Evolutionary conservation across 176 grass and related monocot genomes (phyloP).

Genomic region (Bonia amplexicaulis): DNA sequence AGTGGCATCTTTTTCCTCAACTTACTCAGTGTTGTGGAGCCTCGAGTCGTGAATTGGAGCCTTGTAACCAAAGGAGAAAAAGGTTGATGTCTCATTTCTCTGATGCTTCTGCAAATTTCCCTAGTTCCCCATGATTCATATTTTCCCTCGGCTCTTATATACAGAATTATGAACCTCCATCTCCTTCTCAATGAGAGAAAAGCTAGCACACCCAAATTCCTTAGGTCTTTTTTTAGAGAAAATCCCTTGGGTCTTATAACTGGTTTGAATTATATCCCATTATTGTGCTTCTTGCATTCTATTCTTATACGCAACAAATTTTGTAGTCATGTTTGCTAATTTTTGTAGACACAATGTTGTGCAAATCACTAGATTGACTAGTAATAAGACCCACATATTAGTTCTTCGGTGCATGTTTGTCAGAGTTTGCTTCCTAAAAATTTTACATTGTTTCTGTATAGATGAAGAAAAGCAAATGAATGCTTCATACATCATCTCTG

Average conservation of each 20-base stretch:
- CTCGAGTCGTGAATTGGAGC: conserved; percentile 89
- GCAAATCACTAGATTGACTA: conserved; percentile 2
- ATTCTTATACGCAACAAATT: no score
- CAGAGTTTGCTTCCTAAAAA: conserved; percentile 10
- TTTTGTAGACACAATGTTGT: background rate
- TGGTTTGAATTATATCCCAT: background rate
- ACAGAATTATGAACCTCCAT: conserved; percentile 4
- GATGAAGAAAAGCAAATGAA: conserved; percentile 98
- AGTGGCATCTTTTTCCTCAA: conserved; percentile 93
- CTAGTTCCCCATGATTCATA: background rate
- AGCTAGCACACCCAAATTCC: background rate
- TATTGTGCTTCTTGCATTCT: background rate
- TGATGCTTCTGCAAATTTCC: background rate
- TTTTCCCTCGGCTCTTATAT: background rate
- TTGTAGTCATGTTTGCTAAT: no score
- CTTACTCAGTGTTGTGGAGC: conserved; percentile 72
- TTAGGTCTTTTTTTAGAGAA: background rate
- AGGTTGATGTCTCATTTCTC: conserved; percentile 38
- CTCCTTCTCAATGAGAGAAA: background rate
- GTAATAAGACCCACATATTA: background rate
- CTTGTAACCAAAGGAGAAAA: conserved; percentile 88
- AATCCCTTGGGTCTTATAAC: background rate
- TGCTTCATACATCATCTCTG: conserved; percentile 94
- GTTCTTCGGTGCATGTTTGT: background rate
- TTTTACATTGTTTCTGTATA: conserved; percentile 28